These are phyloP conservation scores for Mycena albidolilacea DNA, from an alignment of 768 basidiomycete species.

Conservation along the genomic window DNA sequence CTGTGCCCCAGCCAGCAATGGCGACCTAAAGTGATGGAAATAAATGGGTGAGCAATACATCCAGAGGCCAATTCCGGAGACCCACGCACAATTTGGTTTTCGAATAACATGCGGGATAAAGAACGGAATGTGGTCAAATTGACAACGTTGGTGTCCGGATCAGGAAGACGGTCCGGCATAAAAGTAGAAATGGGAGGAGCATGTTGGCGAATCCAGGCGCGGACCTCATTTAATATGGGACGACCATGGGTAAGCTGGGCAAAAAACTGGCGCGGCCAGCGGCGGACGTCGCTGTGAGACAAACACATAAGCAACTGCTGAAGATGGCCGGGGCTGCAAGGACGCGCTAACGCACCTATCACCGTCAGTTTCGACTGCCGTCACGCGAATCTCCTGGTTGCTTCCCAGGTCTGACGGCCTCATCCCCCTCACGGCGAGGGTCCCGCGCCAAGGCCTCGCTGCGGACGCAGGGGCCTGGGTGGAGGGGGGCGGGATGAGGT, in stretches of 20 bases:
- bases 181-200: slow-evolving; percentile 70
- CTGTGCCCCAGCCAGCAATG: slow-evolving; percentile 65
- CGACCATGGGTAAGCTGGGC: slow-evolving; percentile 58
- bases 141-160: slow-evolving; percentile 61
- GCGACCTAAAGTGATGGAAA: slow-evolving; percentile 56
- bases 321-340: slow-evolving; percentile 39
- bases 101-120: slow-evolving; percentile 66
- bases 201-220: slow-evolving; percentile 65
- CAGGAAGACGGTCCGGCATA: slow-evolving; percentile 72
- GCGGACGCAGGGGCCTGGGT: slow-evolving; percentile 55
- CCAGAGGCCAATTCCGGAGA: slow-evolving; percentile 5
- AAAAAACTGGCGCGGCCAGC: slow-evolving; percentile 69
- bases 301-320: slow-evolving; percentile 22
- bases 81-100: slow-evolving; percentile 70
- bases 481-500: slow-evolving; percentile 69
- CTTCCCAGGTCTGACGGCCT: slow-evolving; percentile 61
- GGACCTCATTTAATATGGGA: slow-evolving; percentile 61
- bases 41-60: slow-evolving; percentile 15
- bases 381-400: slow-evolving; percentile 69
- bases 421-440: slow-evolving; percentile 66
- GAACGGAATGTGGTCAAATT: slow-evolving; percentile 71
- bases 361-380: slow-evolving; percentile 80
- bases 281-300: slow-evolving; percentile 60
- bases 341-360: slow-evolving; percentile 66
- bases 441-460: slow-evolving; percentile 71